Conservation (phyloP, 164 flowering plant species). For the Stephania cephalantha region DNA sequence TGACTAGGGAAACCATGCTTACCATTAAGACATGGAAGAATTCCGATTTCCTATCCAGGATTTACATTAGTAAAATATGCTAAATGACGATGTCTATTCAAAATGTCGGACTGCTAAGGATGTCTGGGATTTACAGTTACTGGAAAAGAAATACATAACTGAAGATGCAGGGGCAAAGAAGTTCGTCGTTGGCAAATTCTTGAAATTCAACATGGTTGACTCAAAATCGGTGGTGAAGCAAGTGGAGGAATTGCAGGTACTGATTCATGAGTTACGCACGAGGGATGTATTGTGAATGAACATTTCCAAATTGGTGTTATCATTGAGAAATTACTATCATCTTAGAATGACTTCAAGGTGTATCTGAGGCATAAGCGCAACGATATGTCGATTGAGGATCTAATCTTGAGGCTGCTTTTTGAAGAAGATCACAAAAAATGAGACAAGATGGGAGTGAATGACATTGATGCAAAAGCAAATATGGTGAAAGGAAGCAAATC, state of each 20-base stretch:
- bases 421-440: not conserved
- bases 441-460: not conserved
- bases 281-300: too few species aligned
- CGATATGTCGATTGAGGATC: not conserved
- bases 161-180: too few species aligned
- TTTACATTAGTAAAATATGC: not conserved
- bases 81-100: not conserved
- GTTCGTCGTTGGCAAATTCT: too few species aligned
- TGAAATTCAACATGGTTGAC: too few species aligned
- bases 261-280: too few species aligned
- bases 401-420: not conserved
- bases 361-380: not conserved
- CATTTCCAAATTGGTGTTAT: too few species aligned
- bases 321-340: not conserved
- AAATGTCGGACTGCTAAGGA: not conserved
- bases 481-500: too few species aligned
- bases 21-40: not conserved
- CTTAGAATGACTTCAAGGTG: conserved; percentile 1
- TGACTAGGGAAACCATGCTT: too few species aligned
- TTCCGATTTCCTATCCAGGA: not conserved
- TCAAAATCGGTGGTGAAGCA: too few species aligned
- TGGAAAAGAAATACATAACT: not conserved
- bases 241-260: too few species aligned
- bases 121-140: not conserved
- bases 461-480: too few species aligned